Percentiles rank a stretch among this genome's conserved stretches.
Conservation (phyloP, 2,329 filamentous ascomycete genomes). For the Dothideomycetes sp. region DNA sequence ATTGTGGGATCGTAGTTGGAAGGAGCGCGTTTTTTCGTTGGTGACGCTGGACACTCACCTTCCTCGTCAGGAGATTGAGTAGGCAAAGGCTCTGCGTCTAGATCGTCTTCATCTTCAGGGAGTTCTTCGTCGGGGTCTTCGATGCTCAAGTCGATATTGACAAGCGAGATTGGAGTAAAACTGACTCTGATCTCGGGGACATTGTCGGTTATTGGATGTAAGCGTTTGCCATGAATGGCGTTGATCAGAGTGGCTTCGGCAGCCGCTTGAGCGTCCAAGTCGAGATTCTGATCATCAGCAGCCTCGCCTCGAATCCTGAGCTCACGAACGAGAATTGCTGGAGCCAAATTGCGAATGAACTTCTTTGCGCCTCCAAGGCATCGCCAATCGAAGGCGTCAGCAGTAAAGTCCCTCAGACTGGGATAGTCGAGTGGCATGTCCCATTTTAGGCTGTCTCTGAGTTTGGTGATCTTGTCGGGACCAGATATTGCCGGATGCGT, state of each 20-base stretch:
- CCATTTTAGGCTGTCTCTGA: conserved; percentile 51
- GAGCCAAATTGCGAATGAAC: conserved; percentile 70
- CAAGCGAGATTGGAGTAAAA: conserved; percentile 66
- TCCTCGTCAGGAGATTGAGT: conserved; percentile 19
- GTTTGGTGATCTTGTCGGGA: conserved; percentile 43
- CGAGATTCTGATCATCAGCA: conserved; percentile 11
- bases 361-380: conserved; percentile 71
- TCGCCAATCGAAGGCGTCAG: conserved; percentile 79
- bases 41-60: conserved; percentile 28
- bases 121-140: conserved; percentile 66
- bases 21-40: conserved; percentile 36
- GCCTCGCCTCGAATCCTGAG: conserved; percentile 32
- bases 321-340: conserved; percentile 60
- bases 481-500: conserved; percentile 76
- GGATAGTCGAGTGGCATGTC: conserved; percentile 54
- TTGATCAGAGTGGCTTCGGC: conserved; percentile 50
- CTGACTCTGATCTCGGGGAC: conserved; percentile 69
- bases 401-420: conserved; percentile 63
- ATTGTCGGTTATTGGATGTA: conserved; percentile 65
- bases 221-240: conserved; percentile 57
- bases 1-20: conserved; percentile 55
- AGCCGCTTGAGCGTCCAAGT: conserved; percentile 33
- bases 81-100: conserved; percentile 20
- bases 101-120: conserved; percentile 30
- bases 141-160: conserved; percentile 63